phyloP scores from a whole-genome alignment of 139 green algal genomes.

The Deuterostichococcus epilithicus region DNA sequence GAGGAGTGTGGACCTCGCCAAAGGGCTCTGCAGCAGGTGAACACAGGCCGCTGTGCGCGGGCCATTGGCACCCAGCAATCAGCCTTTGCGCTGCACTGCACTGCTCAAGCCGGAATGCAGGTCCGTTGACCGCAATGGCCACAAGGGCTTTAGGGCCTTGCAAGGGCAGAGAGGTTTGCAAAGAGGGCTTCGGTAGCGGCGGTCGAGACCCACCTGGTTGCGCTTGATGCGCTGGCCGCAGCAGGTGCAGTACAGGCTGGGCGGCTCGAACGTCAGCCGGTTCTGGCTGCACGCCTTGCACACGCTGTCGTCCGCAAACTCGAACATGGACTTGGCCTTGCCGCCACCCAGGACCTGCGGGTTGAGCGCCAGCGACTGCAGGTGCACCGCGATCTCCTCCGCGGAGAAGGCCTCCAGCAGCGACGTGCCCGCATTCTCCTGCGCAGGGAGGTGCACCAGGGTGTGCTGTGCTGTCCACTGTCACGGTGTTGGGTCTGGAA shows the following conservation, averaged over 20 bases:
- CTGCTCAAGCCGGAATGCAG: too few relatives aligned
- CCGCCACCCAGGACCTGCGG: conserved; percentile 1
- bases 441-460: too few relatives aligned
- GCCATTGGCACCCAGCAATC: too few relatives aligned
- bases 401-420: conserved; percentile 88
- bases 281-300: conserved; percentile 78
- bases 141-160: too few relatives aligned
- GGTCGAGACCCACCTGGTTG: conserved; percentile 54
- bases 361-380: conserved; percentile 39
- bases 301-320: conserved; percentile 37
- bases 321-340: conserved; percentile 3
- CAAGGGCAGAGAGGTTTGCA: background rate
- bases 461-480: too few relatives aligned
- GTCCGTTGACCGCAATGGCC: too few relatives aligned
- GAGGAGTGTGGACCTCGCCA: too few relatives aligned
- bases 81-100: background rate
- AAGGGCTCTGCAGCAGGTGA: too few relatives aligned
- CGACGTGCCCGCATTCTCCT: conserved; percentile 66
- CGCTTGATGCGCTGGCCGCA: conserved; percentile 92
- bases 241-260: conserved; percentile 85
- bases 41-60: too few relatives aligned
- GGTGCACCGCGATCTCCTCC: conserved; percentile 75
- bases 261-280: conserved; percentile 91
- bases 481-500: too few relatives aligned
- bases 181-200: conserved; percentile 6